Conservation (phyloP, 1,139 yeast species). For the Trichomonascaceae sp. region DNA sequence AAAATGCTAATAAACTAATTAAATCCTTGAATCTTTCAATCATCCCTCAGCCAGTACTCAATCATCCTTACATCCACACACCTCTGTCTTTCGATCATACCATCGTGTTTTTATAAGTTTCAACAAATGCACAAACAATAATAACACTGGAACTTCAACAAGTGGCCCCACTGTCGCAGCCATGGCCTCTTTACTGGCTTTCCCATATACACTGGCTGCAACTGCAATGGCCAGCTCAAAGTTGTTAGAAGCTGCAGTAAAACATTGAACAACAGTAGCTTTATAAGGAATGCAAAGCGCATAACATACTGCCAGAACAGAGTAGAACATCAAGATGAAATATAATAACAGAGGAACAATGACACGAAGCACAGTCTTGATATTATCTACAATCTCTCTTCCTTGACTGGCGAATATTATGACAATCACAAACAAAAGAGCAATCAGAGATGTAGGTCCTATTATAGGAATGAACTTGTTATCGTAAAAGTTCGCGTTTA, state of each 20-base stretch:
- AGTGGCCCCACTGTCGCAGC: conserved; percentile 60
- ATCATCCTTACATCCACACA: neutral
- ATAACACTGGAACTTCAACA: conserved; percentile 49
- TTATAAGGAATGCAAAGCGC: conserved; percentile 28
- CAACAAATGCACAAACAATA: conserved; percentile 33
- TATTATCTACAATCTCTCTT: conserved; percentile 43
- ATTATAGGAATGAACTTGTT: conserved; percentile 37
- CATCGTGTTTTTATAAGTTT: neutral
- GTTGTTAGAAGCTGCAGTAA: conserved; percentile 55
- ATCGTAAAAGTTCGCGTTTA: conserved; percentile 27
- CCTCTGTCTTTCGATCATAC: neutral
- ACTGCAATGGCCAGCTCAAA: conserved; percentile 51
- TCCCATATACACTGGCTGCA: conserved; percentile 49
- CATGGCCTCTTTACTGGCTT: conserved; percentile 47
- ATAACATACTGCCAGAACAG: conserved; percentile 32
- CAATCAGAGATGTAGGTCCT: conserved; percentile 48
- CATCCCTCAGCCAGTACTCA: neutral
- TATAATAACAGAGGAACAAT: conserved; percentile 47
- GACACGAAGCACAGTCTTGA: conserved; percentile 47
- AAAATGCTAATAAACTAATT: too few relatives aligned
- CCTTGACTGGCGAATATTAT: conserved; percentile 53
- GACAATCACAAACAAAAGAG: conserved; percentile 47
- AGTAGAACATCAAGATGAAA: conserved; percentile 46
- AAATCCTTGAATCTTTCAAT: too few relatives aligned
- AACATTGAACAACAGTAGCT: conserved; percentile 45